Evolutionary conservation across 306 rosid species (phyloP), one percentile per base, ranked within the genome.

Genomic region (Sindora glabra): DNA sequence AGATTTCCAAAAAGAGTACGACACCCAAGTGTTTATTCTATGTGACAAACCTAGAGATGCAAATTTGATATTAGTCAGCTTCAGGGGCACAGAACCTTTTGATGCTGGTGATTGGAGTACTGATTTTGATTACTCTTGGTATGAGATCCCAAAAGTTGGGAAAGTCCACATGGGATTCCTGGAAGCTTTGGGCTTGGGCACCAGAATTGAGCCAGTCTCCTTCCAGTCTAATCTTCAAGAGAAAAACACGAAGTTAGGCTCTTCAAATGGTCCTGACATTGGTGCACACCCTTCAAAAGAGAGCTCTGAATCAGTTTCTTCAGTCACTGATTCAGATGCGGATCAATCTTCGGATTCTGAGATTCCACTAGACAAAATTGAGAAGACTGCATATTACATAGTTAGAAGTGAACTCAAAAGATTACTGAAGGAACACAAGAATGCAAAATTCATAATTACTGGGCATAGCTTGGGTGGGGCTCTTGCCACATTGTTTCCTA

Each of bases 401-500:
- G 80, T 86, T 4, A 81, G 75, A 64, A 63, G 56, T 44, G 74
- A 70, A 62, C 90, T 89, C 27, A 56, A 40, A 48, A 77, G 77
- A 71, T 73, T 89, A 36, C 71, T 83, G 9, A 24, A 68, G 74
- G 87, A 85, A 68, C 95, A 89, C 64, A 66, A 73, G 78, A 74
- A 81, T 48, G 86, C 95, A 25, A 83, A 83, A 23, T 79, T 89
- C 47, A 24, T 86, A 13, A 83, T 89, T 56, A 83, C 96, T 1
- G 95, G 95, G 15, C 96, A 86, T 76, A 86, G 95, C 57, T 68
- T 86, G 56, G 96, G 96, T 10, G 89, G 89, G 15, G 95, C 96
- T 8, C 73, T 89, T 22, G 95, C 95, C 56, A 62, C 81, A 47
- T 25, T 89, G 74, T 83, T 83, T 62, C 89, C 89, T 16, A 73